Evolutionary conservation across 768 basidiomycete species (phyloP).

Genomic region (Imleria badia): DNA sequence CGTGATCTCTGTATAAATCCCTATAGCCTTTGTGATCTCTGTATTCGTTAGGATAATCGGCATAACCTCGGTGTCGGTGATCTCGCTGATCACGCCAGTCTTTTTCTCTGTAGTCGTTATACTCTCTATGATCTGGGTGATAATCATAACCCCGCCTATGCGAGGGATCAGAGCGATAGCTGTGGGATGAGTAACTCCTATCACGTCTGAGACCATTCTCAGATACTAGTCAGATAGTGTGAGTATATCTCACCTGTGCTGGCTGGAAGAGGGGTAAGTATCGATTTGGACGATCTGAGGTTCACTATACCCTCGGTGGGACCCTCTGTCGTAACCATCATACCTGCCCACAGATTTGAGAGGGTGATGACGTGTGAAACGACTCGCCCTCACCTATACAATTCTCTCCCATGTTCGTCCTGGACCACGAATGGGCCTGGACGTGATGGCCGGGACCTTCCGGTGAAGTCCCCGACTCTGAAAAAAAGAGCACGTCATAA

Average conservation of each 20-base stretch:
- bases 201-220: slow-evolving; percentile 19
- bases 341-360: slow-evolving; percentile 22
- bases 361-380: not conserved
- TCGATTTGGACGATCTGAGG: slow-evolving; percentile 29
- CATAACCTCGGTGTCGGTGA: slow-evolving; percentile 19
- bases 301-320: slow-evolving; percentile 23
- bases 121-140: slow-evolving; percentile 20
- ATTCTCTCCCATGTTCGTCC: slow-evolving; percentile 56
- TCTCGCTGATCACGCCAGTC: slow-evolving; percentile 21
- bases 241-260: slow-evolving; percentile 18
- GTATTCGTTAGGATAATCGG: slow-evolving; percentile 18
- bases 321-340: slow-evolving; percentile 22
- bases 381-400: slow-evolving; percentile 47
- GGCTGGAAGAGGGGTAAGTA: slow-evolving; percentile 16
- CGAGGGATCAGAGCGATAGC: slow-evolving; percentile 25
- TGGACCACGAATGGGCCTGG: slow-evolving; percentile 53
- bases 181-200: slow-evolving; percentile 23
- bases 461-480: slow-evolving; percentile 55
- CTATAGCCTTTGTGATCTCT: slow-evolving; percentile 7
- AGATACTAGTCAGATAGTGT: slow-evolving; percentile 1
- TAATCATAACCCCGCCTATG: slow-evolving; percentile 24
- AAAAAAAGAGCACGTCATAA: not conserved
- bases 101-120: slow-evolving; percentile 22
- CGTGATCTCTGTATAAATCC: slow-evolving; percentile 4
- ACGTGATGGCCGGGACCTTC: slow-evolving; percentile 26